These are phyloP conservation scores for Ceratobasidium sp. DNA, from an alignment of 1,284 basidiomycete genomes.

Conservation along the genomic window DNA sequence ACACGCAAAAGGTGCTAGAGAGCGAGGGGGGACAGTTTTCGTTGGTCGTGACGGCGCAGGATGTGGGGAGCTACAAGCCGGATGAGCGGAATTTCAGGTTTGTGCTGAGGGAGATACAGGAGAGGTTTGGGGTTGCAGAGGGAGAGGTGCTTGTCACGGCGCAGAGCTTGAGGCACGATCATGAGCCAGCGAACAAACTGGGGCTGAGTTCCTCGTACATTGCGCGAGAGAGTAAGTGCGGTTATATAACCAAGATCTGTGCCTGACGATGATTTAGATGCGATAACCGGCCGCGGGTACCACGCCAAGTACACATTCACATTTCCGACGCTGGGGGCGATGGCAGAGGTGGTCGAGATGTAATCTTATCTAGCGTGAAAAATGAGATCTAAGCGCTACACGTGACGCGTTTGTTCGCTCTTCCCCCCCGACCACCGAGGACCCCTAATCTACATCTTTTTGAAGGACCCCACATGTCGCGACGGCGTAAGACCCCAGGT, in stretches of 20 bases:
- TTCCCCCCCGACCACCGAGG: conserved; percentile 15
- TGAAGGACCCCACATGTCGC: conserved; percentile 38
- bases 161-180: conserved; percentile 69
- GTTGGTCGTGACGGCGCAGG: conserved; percentile 72
- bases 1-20: conserved; percentile 68
- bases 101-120: conserved; percentile 62
- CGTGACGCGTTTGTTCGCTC: conserved; percentile 33
- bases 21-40: conserved; percentile 66
- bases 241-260: conserved; percentile 50
- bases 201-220: conserved; percentile 71
- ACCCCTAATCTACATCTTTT: too few relatives aligned
- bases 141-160: conserved; percentile 67
- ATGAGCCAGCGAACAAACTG: conserved; percentile 63
- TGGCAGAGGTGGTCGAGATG: conserved; percentile 60
- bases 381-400: conserved; percentile 28
- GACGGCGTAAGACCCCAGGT: conserved; percentile 10
- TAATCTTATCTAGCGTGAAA: conserved; percentile 18
- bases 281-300: conserved; percentile 12
- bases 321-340: conserved; percentile 66
- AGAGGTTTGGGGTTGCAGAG: conserved; percentile 60
- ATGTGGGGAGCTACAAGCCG: conserved; percentile 75
- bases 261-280: conserved; percentile 48
- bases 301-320: conserved; percentile 57
- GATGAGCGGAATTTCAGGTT: conserved; percentile 54
- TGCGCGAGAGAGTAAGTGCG: conserved; percentile 61